A percentile compares a stretch with the other conserved stretches of the same genome.
These are phyloP conservation scores for Myxozyma neglecta DNA, from an alignment of 805 yeast genomes.

Conservation along the genomic window DNA sequence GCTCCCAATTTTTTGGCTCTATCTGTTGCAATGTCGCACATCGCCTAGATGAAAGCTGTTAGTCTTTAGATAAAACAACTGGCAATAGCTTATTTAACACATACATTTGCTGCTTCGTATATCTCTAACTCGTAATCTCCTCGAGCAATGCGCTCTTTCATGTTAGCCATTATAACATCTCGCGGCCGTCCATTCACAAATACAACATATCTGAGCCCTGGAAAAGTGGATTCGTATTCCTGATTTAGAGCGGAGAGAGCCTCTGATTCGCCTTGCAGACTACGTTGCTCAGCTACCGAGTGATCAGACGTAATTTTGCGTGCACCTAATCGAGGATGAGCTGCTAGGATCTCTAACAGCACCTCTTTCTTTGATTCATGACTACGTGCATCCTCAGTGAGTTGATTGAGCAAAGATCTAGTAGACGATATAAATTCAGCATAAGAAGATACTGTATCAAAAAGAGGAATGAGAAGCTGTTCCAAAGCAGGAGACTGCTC, in stretches of 20 bases:
- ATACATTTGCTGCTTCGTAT: conserved; percentile 58
- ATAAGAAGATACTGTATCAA: conserved; percentile 33
- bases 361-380: conserved; percentile 36
- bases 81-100: neutral
- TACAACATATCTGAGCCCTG: conserved; percentile 79
- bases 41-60: conserved; percentile 49
- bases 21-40: conserved; percentile 89
- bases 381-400: conserved; percentile 36
- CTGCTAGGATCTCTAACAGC: conserved; percentile 60
- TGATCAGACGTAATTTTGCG: conserved; percentile 54
- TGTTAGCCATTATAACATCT: conserved; percentile 60
- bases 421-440: conserved; percentile 50
- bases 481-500: conserved; percentile 60
- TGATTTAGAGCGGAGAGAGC: conserved; percentile 54
- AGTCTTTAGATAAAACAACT: neutral
- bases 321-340: conserved; percentile 88
- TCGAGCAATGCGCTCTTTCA: conserved; percentile 58
- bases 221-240: conserved; percentile 62
- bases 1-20: conserved; percentile 55
- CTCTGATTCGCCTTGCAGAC: conserved; percentile 51
- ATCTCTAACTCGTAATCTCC: conserved; percentile 58
- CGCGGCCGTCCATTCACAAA: conserved; percentile 84
- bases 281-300: conserved; percentile 69
- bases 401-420: conserved; percentile 44
- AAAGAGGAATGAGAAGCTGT: conserved; percentile 41